Evolutionary conservation across 73 alveolate species (phyloP).

Genomic region (Symbiodinium natans): DNA sequence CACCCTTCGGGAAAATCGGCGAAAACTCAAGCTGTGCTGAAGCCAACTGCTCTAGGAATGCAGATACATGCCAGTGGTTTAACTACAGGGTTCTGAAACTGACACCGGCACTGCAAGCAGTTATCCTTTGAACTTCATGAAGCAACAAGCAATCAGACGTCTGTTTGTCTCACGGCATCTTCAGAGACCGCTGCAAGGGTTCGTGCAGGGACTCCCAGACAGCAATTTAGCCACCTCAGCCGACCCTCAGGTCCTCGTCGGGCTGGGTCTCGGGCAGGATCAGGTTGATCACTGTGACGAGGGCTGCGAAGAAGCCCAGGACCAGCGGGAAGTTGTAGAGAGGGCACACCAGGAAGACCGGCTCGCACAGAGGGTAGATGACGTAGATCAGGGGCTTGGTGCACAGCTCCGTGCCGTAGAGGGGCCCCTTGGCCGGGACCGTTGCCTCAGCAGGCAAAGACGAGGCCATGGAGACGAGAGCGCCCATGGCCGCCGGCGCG

Average conservation of each 20-base stretch:
- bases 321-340: slow-evolving; percentile 60
- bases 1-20: neutral
- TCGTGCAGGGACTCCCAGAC: no score
- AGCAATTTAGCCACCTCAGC: neutral
- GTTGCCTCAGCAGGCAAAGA: slow-evolving; percentile 56
- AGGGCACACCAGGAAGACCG: slow-evolving; percentile 81
- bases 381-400: slow-evolving; percentile 79
- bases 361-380: slow-evolving; percentile 91
- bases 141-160: no score
- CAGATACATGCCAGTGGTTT: no score
- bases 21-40: neutral
- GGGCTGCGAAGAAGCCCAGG: slow-evolving; percentile 71
- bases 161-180: no score
- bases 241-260: slow-evolving; percentile 87
- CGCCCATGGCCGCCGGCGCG: slow-evolving; percentile 89
- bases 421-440: neutral
- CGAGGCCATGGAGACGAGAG: slow-evolving; percentile 69
- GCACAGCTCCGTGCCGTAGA: neutral
- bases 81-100: no score
- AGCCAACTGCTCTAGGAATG: neutral
- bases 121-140: no score
- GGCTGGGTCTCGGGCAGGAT: slow-evolving; percentile 64
- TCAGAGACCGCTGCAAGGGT: no score
- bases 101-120: no score
- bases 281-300: slow-evolving; percentile 85